These are phyloP conservation scores for Trifolium dubium DNA, from an alignment of 306 rosid species.

Conservation along the genomic window DNA sequence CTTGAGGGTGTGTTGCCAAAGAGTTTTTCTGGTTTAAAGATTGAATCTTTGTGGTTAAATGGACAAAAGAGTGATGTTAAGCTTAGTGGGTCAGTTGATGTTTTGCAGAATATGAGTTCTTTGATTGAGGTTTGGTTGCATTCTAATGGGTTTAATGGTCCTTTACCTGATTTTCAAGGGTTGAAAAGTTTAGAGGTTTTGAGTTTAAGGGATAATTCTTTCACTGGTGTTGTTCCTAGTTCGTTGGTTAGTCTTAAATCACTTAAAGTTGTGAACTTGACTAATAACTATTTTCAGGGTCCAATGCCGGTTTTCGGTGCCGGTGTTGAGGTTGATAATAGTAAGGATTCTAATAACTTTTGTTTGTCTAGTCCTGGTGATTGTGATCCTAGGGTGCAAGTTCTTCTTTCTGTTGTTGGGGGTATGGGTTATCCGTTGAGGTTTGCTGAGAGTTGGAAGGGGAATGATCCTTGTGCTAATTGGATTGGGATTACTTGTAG, in stretches of 20 bases:
- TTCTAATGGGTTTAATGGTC: slow-evolving; percentile 65
- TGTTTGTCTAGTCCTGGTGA: slow-evolving; percentile 63
- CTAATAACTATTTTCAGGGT: slow-evolving; percentile 78
- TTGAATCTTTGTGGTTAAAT: slow-evolving; percentile 81
- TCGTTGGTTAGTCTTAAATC: slow-evolving; percentile 63
- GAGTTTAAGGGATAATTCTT: slow-evolving; percentile 74
- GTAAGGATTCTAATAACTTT: slow-evolving; percentile 64
- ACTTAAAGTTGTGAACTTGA: slow-evolving; percentile 66
- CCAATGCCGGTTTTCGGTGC: slow-evolving; percentile 61
- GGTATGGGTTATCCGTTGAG: slow-evolving; percentile 67
- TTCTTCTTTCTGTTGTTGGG: slow-evolving; percentile 59
- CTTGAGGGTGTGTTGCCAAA: slow-evolving; percentile 68
- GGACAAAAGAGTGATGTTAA: slow-evolving; percentile 63
- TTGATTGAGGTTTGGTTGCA: slow-evolving; percentile 85
- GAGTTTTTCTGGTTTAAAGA: slow-evolving; percentile 54
- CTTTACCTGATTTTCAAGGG: slow-evolving; percentile 69
- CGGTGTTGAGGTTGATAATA: slow-evolving; percentile 67
- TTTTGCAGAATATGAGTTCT: slow-evolving; percentile 71
- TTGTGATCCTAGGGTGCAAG: slow-evolving; percentile 65
- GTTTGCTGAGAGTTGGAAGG: slow-evolving; percentile 79
- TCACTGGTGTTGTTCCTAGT: slow-evolving; percentile 73
- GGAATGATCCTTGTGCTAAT: slow-evolving; percentile 72
- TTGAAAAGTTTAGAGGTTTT: slow-evolving; percentile 57
- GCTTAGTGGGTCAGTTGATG: slow-evolving; percentile 62
- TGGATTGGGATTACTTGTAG: slow-evolving; percentile 81